phyloP scores from a whole-genome alignment of 176 grass and related monocot species.

The Triticum aestivum region IWGSC_CS_RefSeq_v2.1 NC_057801.1:738164008-738164507 shows the following conservation, averaged over 20 bases:
- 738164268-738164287: neutral
- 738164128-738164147: neutral
- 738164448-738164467: neutral
- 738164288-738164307: neutral
- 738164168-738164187: neutral
- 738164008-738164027: neutral
- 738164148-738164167: neutral
- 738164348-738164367: neutral
- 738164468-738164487: neutral
- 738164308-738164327: neutral
- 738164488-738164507: neutral
- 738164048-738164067: neutral
- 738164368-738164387: neutral
- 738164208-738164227: too few species aligned
- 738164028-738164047: neutral
- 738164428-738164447: neutral
- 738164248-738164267: neutral
- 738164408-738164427: neutral
- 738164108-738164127: neutral
- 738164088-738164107: neutral
- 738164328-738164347: neutral
- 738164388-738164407: neutral
- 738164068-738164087: neutral
- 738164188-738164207: neutral
- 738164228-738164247: neutral